These are phyloP conservation scores for Suillus spraguei DNA, from an alignment of 768 basidiomycete species.

Conservation along the genomic window DNA sequence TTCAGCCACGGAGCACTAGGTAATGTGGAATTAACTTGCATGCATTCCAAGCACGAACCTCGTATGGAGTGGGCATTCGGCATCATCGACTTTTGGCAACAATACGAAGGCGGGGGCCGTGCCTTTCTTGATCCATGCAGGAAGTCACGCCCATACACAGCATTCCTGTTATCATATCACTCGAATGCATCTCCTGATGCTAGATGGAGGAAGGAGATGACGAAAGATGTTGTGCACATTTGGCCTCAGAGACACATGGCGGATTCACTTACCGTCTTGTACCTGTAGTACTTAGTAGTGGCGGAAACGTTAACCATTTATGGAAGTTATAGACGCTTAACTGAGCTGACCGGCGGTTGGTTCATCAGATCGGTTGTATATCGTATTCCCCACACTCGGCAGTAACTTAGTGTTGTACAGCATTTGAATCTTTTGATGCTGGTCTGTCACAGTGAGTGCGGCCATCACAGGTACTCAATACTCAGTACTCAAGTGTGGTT, in stretches of 20 bases:
- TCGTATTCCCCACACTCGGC: neutral
- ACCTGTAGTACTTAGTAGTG: neutral
- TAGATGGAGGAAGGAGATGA: constrained; percentile 13
- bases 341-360: too few species aligned
- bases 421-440: constrained; percentile 1
- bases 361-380: too few species aligned
- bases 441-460: neutral
- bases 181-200: neutral
- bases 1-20: neutral
- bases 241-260: neutral
- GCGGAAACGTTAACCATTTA: neutral
- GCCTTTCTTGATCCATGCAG: constrained; percentile 4
- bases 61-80: constrained; percentile 4
- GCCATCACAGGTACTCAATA: neutral
- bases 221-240: neutral
- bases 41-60: neutral
- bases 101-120: neutral
- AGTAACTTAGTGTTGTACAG: neutral
- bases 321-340: too few species aligned
- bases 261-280: neutral
- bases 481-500: neutral
- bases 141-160: constrained; percentile 3
- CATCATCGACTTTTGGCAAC: constrained; percentile 9
- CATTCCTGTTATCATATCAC: constrained; percentile 9
- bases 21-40: constrained; percentile 3